Evolutionary conservation across 805 yeast species (phyloP).

Genomic region (Kodamaea kaohsiungensis): DNA sequence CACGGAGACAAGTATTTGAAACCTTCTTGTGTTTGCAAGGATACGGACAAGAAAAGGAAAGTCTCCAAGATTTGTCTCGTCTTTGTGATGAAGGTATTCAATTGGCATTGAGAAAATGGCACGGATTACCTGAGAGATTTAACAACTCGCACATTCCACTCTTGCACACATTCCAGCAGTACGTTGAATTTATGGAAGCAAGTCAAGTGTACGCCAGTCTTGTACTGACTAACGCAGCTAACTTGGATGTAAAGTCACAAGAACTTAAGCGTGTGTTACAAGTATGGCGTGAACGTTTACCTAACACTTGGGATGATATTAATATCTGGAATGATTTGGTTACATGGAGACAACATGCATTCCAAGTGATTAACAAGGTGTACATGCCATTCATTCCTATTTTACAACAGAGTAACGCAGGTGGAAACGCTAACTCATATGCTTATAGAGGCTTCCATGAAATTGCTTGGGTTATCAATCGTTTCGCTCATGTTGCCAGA

Average conservation of each 20-base stretch:
- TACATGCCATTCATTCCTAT: slow-evolving; percentile 91
- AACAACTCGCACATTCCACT: slow-evolving; percentile 87
- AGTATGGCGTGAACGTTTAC: slow-evolving; percentile 97
- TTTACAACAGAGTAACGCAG: slow-evolving; percentile 65
- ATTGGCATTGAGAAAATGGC: slow-evolving; percentile 89
- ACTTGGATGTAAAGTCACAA: slow-evolving; percentile 88
- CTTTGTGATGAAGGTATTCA: slow-evolving; percentile 97
- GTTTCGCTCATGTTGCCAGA: slow-evolving; percentile 98
- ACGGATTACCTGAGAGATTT: slow-evolving; percentile 74
- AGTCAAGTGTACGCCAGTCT: slow-evolving; percentile 88
- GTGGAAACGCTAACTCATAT: slow-evolving; percentile 80
- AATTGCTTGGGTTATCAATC: slow-evolving; percentile 97
- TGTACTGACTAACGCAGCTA: slow-evolving; percentile 87
- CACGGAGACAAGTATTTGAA: slow-evolving; percentile 92
- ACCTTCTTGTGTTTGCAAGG: slow-evolving; percentile 92
- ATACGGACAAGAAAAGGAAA: slow-evolving; percentile 85
- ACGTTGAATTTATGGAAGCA: slow-evolving; percentile 96
- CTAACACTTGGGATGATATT: slow-evolving; percentile 96
- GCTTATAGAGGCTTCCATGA: slow-evolving; percentile 98
- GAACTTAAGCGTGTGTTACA: slow-evolving; percentile 92
- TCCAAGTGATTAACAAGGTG: slow-evolving; percentile 91
- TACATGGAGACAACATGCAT: slow-evolving; percentile 98
- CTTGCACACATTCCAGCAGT: slow-evolving; percentile 93
- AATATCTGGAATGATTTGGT: slow-evolving; percentile 97
- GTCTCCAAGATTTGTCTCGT: slow-evolving; percentile 79